Base-by-base conservation (phyloP, 2,329 filamentous ascomycete species). In the Beauveria sp. region DNA sequence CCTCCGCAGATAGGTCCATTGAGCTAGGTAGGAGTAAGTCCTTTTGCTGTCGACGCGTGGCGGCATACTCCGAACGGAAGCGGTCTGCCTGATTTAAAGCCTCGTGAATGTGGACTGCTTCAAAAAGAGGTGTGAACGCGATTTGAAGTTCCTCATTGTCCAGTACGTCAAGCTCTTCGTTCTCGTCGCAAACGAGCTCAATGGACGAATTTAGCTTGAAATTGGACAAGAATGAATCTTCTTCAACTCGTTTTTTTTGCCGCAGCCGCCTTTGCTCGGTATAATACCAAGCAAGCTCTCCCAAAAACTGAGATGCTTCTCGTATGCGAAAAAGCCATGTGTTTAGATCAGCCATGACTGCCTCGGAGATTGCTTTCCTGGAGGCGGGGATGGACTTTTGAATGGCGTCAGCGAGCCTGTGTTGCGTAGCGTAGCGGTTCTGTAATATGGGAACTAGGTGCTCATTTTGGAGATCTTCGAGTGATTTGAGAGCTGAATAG, bases 131-230 rank as follows among this genome's bases (percentile, higher is more conserved):
- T 0, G 89, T 92, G 70, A 99, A 99, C 70, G 98, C 91, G 31
- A 98, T 92, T 70, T 95, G 89, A 1, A 97, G 82, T 66, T 97
- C 93, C 62, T 99, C 95, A 67, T 98, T 98, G 71, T 97, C 90
- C 38, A 99, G 79, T 9, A 98, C 88, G 71, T 99, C 93, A 69
- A 96, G 97, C 71, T 99, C 95, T 70, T 98, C 93, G 62, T 85
- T 89, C 75, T 99, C 95, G 68, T 99, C 95, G 50, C 91, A 93
- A 7, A 98, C 93, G 51, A 98, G 81, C 74, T 99, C 95, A 66
- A 98, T 95, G 2, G 95, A 89, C 9, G 95, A 98, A 72, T 98
- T 99, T 34, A 99, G 78, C 71, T 91, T 96, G 78, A 97, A 97
- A 67, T 89, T 88, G 40, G 82, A 81, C 49, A 98, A 79, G 66